Evolutionary conservation across 306 rosid genomes (phyloP).

Genomic region (Rubus idaeus): DNA sequence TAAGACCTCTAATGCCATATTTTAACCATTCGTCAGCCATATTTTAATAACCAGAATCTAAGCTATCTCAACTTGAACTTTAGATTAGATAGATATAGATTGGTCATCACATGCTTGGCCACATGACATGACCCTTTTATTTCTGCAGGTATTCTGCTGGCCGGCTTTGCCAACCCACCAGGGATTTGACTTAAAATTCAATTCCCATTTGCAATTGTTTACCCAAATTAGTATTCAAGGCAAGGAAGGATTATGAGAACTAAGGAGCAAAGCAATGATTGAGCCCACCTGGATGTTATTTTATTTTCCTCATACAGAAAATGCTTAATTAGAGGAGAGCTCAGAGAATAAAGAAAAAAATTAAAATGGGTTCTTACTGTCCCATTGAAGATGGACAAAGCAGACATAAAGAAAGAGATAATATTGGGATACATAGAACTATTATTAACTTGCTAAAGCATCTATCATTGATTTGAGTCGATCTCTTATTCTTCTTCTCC

Average conservation of each 20-base stretch:
- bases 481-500: too few species aligned
- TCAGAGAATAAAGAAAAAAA: slow-evolving; percentile 23
- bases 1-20: background rate
- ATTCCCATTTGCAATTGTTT: background rate
- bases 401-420: slow-evolving; percentile 14
- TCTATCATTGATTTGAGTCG: background rate
- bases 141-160: background rate
- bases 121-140: slow-evolving; percentile 1
- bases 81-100: background rate
- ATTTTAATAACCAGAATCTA: background rate
- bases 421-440: background rate
- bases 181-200: slow-evolving; percentile 16
- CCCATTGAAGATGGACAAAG: slow-evolving; percentile 32
- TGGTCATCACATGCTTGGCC: slow-evolving; percentile 11
- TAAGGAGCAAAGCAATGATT: background rate
- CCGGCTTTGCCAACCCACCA: slow-evolving; percentile 9
- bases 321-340: slow-evolving; percentile 17
- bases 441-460: background rate
- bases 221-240: background rate
- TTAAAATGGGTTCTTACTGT: slow-evolving; percentile 31
- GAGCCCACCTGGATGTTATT: background rate
- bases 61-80: background rate
- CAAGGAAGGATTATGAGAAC: background rate
- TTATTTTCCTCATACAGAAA: background rate
- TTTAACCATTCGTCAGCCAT: background rate